Evolutionary conservation across 2,329 filamentous ascomycete species (phyloP), one percentile per base, ranked within the genome.

Genomic region (Cryphonectria carpinicola): DNA sequence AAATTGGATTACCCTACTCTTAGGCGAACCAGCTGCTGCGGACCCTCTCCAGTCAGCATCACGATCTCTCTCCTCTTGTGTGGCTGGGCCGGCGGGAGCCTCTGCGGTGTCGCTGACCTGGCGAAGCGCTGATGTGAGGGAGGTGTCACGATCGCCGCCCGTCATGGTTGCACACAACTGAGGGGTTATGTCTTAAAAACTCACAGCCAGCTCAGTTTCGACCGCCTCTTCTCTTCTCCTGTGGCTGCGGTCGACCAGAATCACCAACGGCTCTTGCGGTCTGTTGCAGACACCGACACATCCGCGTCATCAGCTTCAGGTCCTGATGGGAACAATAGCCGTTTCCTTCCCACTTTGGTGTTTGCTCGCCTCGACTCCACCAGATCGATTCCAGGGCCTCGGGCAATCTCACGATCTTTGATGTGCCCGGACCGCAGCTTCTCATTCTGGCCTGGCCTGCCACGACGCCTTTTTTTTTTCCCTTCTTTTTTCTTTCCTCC

Each of bases 401-500:
- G 65, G 25, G 46, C 25, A 56, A 17, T 46, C 7, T 67, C 70
- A 60, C 67, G 62, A 69, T 69, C 63, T 39, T 39, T 39, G 63
- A 58, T 68, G 61, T 39, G 60, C 52, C 41, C 68, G 52, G 60
- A 46, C 70, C 58, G 70, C 68, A 72, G 70, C 70, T 72, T 65
- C 70, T 72, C 52, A 54, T 70, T 72, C 61, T 64, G 65, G 70
- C 61, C 62, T 70, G 68, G 68, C 64, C 35, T 49, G 67, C 70
- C 65, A 52, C 56, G 49, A 39, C 43, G 62, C 19, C 43, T 22
- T 17, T 11, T 22, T 22, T n/a, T 25, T 61, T 13, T 17, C 3
- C 6, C 2, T 39, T 39, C 13, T 13, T 13, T 39, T 13, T 1
- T 3, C 64, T 61, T 13, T 14, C 5, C 14, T 10, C 56, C 56